A percentile compares a stretch with the other conserved stretches of the same genome.
Conservation (phyloP, 1,139 yeast species). For the Hyphopichia pseudoburtonii region DNA sequence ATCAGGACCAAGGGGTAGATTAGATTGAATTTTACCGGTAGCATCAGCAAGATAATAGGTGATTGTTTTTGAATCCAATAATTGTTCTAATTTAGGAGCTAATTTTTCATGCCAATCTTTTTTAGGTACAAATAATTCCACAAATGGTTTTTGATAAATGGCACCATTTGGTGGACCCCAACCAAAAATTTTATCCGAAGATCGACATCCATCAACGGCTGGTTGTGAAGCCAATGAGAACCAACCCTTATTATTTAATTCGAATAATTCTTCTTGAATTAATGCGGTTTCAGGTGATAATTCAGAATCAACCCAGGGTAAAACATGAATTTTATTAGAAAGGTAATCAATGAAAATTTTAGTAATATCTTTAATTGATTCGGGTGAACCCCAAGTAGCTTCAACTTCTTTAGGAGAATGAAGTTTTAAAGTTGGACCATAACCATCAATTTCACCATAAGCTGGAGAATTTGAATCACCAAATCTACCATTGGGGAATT, state of each 20-base stretch:
- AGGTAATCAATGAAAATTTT: conserved; percentile 71
- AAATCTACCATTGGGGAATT: conserved; percentile 95
- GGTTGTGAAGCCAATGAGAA: conserved; percentile 97
- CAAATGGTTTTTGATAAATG: conserved; percentile 88
- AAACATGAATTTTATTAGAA: conserved; percentile 68
- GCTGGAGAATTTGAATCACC: conserved; percentile 98
- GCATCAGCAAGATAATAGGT: conserved; percentile 75
- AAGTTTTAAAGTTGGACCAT: conserved; percentile 86
- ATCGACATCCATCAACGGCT: conserved; percentile 73
- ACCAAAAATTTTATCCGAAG: conserved; percentile 86
- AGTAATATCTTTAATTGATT: conserved; percentile 59
- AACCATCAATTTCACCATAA: conserved; percentile 96
- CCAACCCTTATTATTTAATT: conserved; percentile 70
- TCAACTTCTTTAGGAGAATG: conserved; percentile 65
- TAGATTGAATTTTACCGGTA: conserved; percentile 57
- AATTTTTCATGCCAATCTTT: conserved; percentile 70
- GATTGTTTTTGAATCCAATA: conserved; percentile 42
- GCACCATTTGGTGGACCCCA: conserved; percentile 96
- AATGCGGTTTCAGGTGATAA: conserved; percentile 86
- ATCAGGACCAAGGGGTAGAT: conserved; percentile 39
- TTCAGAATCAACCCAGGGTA: conserved; percentile 92
- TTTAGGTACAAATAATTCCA: conserved; percentile 79
- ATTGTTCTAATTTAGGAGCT: conserved; percentile 49
- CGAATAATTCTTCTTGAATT: conserved; percentile 86
- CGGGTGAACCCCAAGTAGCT: conserved; percentile 83